Base-by-base conservation (phyloP, 1,139 yeast genomes). In the Debaryomycetaceae sp. region DNA sequence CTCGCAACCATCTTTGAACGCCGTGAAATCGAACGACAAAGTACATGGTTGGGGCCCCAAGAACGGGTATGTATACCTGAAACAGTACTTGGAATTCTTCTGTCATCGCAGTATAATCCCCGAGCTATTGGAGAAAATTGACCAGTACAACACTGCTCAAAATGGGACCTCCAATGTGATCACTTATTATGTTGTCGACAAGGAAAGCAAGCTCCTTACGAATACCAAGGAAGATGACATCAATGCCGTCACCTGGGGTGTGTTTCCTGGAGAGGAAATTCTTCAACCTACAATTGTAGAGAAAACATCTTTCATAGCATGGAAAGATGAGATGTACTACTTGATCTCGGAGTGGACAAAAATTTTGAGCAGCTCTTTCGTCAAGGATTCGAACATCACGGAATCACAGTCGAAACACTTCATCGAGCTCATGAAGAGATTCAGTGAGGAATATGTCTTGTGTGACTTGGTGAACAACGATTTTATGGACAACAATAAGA, bases 191-290 rank as follows among this genome's bases (percentile, higher is more conserved):
- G 85, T 93, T 4, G 91, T 88, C 40, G 84, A 86, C 61, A 70
- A 73, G 45, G 57, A 65, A 3, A 91, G 90, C 24, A 71, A 79
- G 37, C 71, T 88, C 49, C 57, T 65, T 36, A 75, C 81, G 36
- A 91, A 91, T 63, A 82, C 93, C 41, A 78, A 77, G 37, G 85
- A 80, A 41, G 87, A 83, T 48, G 87, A 84, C 51, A 90, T 95
- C 53, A 90, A 89, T 60, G 97, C 98, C 6, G 97, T 90, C 43
- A 93, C 99, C 11, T 93, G 99, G 99, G 98, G 97, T 51, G 88
- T 87, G 37, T 89, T 87, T 77, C 96, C 96, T 17, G 95, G 95
- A 40, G 87, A 86, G 61, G 96, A 89, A 66, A 87, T 89, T 43
- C 75, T 87, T 54, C 96, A 89, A 65, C 96, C 97, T 44, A 89